Base-by-base conservation (phyloP, 805 yeast species). In the Yamadazyma ubonensis region DNA sequence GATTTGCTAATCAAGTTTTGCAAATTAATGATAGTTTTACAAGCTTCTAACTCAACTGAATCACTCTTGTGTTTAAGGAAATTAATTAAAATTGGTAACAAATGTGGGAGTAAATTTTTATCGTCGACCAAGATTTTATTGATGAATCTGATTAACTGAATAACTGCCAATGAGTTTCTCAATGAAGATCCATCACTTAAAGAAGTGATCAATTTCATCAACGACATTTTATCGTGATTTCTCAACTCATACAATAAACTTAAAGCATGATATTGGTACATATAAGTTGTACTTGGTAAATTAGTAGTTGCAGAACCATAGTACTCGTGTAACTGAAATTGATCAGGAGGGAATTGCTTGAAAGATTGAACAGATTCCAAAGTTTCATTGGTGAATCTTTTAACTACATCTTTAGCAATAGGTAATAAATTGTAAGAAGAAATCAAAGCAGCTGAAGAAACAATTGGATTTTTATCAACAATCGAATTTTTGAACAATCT, bases 191-290 rank as follows among this genome's bases (percentile, higher is more conserved):
- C 76, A 41, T 78, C 81, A 33, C 72, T 64, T 53, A 86, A 79
- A 44, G 87, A 86, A 54, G 89, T 87, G 54, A 90, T 83, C 70
- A 93, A 72, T 63, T 91, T 91, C 75, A 87, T 77, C 54, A 93
- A 71, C 2, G 97, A 96, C 91, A 93, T 88, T 53, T 85, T 83
- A 59, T 93, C 99, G 61, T 85, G 95, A 54, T 83, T 83, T 61
- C 95, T 80, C 63, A 93, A 75, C 52, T 86, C 85, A 61, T 89
- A 90, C 52, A 95, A 69, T 53, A 93, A 74, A 17, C 96, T 97
- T 51, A 93, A 71, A 2, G 99, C 97, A 63, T 93, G 98, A 66
- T 91, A 93, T 70, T 93, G 98, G 43, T 95, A 76, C 73, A 87
- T 83, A 63, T 76, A 81, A 15, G 95, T 79, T 31, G 91, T 80